phyloP scores from a whole-genome alignment of 768 basidiomycete species.

The Tricholoma furcatifolium region DNA sequence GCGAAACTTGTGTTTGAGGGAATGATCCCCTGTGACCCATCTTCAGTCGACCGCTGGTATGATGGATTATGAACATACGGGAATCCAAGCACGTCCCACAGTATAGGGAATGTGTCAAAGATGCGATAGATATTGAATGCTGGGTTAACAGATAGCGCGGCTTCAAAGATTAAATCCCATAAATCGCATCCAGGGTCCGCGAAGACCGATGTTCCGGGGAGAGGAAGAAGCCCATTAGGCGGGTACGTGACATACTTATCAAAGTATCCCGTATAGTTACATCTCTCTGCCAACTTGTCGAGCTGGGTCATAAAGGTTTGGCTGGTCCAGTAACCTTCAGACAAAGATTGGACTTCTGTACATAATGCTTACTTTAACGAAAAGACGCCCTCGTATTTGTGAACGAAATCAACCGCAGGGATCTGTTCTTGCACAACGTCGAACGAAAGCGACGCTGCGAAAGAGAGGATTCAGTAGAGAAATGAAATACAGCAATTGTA shows the following conservation, averaged over 20 bases:
- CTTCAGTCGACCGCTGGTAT: neutral
- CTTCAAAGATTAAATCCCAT: constrained; percentile 65
- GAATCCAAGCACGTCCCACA: constrained; percentile 84
- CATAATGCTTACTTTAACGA: constrained; percentile 57
- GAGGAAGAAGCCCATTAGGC: constrained; percentile 62
- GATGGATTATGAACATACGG: constrained; percentile 43
- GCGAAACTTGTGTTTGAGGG: constrained; percentile 48
- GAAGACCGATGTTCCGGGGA: constrained; percentile 56
- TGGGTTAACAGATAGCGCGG: constrained; percentile 62
- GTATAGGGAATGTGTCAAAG: constrained; percentile 70
- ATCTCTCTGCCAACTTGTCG: constrained; percentile 48
- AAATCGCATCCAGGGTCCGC: constrained; percentile 58
- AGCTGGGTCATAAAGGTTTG: constrained; percentile 61
- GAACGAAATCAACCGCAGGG: constrained; percentile 71
- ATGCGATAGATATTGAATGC: constrained; percentile 79
- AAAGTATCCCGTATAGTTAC: constrained; percentile 64
- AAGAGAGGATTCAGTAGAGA: neutral
- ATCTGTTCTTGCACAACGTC: constrained; percentile 66
- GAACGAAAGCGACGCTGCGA: constrained; percentile 56
- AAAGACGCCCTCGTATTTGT: constrained; percentile 70
- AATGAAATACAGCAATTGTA: neutral
- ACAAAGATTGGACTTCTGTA: neutral
- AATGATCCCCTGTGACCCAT: constrained; percentile 48
- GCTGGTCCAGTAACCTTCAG: constrained; percentile 29
- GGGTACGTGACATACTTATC: constrained; percentile 66